These are phyloP conservation scores for Eragrostis curvula DNA, from an alignment of 176 grass and related monocot species.

Conservation along the genomic window DNA sequence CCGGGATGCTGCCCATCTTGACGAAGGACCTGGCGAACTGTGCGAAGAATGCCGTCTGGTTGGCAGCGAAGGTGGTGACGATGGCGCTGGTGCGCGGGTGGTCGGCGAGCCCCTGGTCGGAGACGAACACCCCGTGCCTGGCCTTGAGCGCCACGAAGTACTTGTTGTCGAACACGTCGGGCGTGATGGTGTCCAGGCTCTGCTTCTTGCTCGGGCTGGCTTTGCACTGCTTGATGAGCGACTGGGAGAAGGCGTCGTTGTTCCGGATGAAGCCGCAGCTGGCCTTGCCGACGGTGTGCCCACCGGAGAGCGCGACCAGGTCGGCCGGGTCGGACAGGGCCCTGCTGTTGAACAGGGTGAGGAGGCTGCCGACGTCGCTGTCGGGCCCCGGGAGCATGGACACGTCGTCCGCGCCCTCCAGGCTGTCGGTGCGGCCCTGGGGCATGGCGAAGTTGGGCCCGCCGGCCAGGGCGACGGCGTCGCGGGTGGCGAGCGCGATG, in stretches of 20 bases:
- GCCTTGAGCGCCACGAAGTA: constrained; percentile 32
- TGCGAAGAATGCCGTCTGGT: neutral
- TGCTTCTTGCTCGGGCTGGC: neutral
- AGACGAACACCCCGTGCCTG: constrained; percentile 24
- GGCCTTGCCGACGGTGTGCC: constrained; percentile 50
- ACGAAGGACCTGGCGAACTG: neutral
- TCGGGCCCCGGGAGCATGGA: constrained; percentile 16
- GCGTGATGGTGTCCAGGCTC: constrained; percentile 21
- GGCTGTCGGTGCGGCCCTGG: constrained; percentile 29
- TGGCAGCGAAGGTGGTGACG: neutral
- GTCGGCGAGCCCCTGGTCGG: constrained; percentile 30
- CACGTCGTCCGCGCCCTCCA: no score
- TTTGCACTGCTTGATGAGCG: constrained; percentile 8
- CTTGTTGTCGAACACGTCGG: constrained; percentile 44
- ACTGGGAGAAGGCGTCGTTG: constrained; percentile 5
- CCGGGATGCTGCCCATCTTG: neutral
- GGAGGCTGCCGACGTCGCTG: neutral
- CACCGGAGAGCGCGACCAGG: constrained; percentile 55
- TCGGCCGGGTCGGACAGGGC: constrained; percentile 15
- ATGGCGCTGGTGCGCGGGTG: neutral
- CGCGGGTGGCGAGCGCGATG: constrained; percentile 54
- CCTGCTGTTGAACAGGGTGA: neutral
- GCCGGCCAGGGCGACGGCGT: neutral
- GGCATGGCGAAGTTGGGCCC: neutral
- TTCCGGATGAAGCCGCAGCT: constrained; percentile 30